Base-by-base conservation (phyloP, 2,329 filamentous ascomycete genomes). In the Fusarium begoniae region DNA sequence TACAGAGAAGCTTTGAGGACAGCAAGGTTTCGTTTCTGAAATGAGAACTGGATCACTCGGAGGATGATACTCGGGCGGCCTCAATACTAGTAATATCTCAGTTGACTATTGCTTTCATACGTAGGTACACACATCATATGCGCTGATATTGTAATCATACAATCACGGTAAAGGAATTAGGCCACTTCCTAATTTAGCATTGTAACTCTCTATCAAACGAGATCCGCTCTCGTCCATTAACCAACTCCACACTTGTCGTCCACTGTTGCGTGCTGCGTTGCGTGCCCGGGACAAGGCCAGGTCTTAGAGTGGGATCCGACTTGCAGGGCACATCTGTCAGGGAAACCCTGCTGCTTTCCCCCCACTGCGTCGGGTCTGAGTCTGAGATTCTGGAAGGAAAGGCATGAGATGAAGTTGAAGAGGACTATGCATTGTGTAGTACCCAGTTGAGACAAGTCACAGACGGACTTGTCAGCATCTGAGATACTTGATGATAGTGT, bases 231-330 rank as follows among this genome's bases (percentile, higher is more conserved):
- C 26, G 28, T 55, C 51, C 51, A 55, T 55, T 32, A 37, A 40
- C 28, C 30, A 58, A 70, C 51, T 70, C 66, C 37, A 45, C 58
- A 66, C 55, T 43, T 13, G 51, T 58, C 64, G 58, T 69, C 66
- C 58, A 44, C 67, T 70, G 67, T 70, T 70, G 67, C 66, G 67
- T 70, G 66, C 67, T 70, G 67, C 26, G 66, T 70, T 70, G 67
- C 67, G 66, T 70, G 67, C 67, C 66, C 57, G 47, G 58, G 50
- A 63, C 43, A 50, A 50, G 57, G 43, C 51, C 44, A 64, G 58
- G 44, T 28, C 64, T 18, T 37, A 41, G 45, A 32, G 28, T 45
- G 54, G 53, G 43, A 47, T 50, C 67, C 43, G n/a, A 66, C 59
- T 62, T 69, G 40, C 56, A 71, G 56, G 63, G 57, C 38, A 50